Percentiles rank a stretch among this genome's conserved stretches.
Conservation (phyloP, 176 grass and related monocot species). For the Poa annua region DNA sequence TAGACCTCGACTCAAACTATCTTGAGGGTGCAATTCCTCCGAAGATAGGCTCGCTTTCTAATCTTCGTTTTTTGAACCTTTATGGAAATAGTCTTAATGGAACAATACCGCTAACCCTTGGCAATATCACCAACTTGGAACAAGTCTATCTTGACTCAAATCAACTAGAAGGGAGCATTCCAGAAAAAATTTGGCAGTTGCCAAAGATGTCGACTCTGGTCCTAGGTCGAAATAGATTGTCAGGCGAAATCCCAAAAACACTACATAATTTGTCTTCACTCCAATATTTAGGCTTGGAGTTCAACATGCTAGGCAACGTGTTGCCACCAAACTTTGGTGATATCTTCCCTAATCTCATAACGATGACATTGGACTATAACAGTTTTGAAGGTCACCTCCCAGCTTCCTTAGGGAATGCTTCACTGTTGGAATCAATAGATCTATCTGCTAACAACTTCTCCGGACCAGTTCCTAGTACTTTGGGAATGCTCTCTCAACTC, state of each 20-base stretch:
- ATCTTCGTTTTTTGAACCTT: slow-evolving; percentile 4
- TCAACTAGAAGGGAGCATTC: neutral
- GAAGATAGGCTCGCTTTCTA: neutral
- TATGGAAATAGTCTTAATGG: slow-evolving; percentile 27
- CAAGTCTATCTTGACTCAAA: neutral
- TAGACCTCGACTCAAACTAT: neutral
- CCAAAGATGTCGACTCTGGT: neutral
- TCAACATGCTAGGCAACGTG: neutral
- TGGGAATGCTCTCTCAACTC: slow-evolving; percentile 32
- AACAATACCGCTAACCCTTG: slow-evolving; percentile 31
- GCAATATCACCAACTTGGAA: slow-evolving; percentile 17
- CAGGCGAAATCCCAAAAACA: neutral
- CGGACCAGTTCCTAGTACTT: slow-evolving; percentile 20
- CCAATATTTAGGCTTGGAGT: neutral
- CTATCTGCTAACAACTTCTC: neutral
- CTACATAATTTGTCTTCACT: neutral
- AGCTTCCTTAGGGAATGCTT: slow-evolving; percentile 26
- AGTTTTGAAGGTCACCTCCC: slow-evolving; percentile 30
- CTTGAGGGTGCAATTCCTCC: neutral
- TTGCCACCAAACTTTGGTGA: slow-evolving; percentile 24
- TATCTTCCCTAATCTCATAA: slow-evolving; percentile 15
- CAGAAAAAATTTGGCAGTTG: neutral
- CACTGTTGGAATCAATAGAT: neutral
- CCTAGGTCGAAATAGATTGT: neutral
- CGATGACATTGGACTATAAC: neutral